A percentile compares a stretch with the other conserved stretches of the same genome.
These are phyloP conservation scores for Magnolia kwangsiensis DNA, from an alignment of 164 flowering plant genomes.

Conservation along the genomic window DNA sequence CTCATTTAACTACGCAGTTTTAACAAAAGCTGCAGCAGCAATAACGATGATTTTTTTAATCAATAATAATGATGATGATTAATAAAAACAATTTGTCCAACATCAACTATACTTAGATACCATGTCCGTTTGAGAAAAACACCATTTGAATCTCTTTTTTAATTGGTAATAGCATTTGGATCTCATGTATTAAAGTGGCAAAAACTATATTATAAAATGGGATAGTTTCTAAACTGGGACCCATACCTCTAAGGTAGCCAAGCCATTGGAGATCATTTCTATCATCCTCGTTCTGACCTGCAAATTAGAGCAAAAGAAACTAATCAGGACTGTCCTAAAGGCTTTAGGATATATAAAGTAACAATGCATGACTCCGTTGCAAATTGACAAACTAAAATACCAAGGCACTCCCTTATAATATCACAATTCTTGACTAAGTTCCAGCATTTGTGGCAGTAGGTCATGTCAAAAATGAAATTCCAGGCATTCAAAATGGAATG, in stretches of 20 bases:
- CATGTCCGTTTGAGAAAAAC: neutral
- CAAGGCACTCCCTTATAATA: no score
- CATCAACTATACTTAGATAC: neutral
- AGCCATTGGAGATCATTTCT: slow-evolving; percentile 86
- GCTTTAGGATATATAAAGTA: neutral
- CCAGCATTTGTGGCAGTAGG: no score
- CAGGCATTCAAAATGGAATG: no score
- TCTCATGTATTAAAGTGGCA: neutral
- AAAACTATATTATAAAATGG: neutral
- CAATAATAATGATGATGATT: neutral
- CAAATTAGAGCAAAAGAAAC: slow-evolving; percentile 1
- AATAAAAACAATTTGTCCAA: neutral
- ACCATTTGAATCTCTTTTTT: neutral
- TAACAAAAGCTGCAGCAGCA: neutral
- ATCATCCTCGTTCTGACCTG: slow-evolving; percentile 84
- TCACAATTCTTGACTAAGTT: no score
- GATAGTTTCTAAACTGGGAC: neutral
- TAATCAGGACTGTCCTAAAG: neutral
- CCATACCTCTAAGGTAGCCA: slow-evolving; percentile 83
- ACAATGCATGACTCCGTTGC: no score
- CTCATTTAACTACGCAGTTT: neutral
- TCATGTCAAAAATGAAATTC: no score
- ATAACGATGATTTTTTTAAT: neutral
- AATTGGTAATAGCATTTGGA: neutral
- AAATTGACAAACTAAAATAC: no score